These are phyloP conservation scores for Didymella pinodella DNA, from an alignment of 2,329 filamentous ascomycete species.

Conservation along the genomic window DNA sequence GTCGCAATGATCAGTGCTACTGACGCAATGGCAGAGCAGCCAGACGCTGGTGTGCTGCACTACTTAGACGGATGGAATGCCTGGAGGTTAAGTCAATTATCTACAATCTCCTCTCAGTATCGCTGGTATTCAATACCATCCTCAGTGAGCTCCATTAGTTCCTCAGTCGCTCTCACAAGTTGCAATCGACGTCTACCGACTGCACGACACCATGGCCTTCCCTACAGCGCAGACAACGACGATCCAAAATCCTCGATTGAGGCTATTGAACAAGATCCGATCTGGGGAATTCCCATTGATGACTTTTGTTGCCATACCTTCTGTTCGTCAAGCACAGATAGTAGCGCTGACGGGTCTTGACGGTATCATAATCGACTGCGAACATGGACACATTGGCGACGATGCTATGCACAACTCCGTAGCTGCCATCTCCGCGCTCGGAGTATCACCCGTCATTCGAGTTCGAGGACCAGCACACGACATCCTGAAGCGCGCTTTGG, in stretches of 20 bases:
- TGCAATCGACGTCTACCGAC: neutral
- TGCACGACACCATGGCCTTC: constrained; percentile 17
- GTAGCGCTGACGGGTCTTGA: constrained; percentile 70
- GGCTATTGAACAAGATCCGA: constrained; percentile 56
- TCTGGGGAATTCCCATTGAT: constrained; percentile 54
- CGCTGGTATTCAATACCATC: neutral
- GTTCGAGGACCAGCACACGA: constrained; percentile 58
- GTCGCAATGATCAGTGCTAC: neutral
- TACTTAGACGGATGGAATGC: constrained; percentile 6
- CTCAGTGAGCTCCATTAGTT: neutral
- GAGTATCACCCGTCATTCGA: constrained; percentile 64
- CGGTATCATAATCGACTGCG: constrained; percentile 70
- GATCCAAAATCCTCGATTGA: constrained; percentile 52
- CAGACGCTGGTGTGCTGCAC: neutral
- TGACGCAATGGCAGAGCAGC: constrained; percentile 1
- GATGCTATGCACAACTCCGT: constrained; percentile 66
- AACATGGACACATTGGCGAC: constrained; percentile 64
- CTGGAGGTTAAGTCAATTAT: neutral
- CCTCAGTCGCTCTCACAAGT: neutral
- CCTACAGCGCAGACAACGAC: constrained; percentile 26
- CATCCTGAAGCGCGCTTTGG: constrained; percentile 64
- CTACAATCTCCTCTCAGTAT: neutral
- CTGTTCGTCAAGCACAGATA: constrained; percentile 59
- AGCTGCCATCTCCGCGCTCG: constrained; percentile 63
- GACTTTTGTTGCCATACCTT: constrained; percentile 61